Evolutionary conservation across 805 yeast genomes (phyloP).

Genomic region (Kluyveromyces dobzhanskii): DNA sequence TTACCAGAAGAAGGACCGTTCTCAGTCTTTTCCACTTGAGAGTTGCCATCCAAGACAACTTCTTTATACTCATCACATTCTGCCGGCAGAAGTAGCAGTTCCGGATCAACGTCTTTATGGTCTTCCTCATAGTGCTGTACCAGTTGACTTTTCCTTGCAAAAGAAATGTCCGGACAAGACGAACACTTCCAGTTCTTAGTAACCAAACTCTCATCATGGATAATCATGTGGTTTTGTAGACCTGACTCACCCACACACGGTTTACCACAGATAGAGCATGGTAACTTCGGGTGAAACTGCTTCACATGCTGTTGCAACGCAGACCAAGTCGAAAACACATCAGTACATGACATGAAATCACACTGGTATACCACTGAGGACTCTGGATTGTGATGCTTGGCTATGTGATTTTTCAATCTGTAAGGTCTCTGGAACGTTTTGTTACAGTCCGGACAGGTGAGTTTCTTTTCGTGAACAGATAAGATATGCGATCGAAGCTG

Average conservation of each 20-base stretch:
- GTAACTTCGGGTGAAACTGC: conserved; percentile 61
- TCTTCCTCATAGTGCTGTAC: conserved; percentile 49
- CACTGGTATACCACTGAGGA: conserved; percentile 40
- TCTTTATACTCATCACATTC: neutral
- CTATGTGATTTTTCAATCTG: conserved; percentile 56
- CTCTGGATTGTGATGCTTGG: conserved; percentile 51
- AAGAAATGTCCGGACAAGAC: conserved; percentile 40
- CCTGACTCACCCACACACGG: conserved; percentile 68
- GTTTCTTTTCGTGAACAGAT: conserved; percentile 46
- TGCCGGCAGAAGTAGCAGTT: neutral
- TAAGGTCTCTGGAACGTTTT: conserved; percentile 57
- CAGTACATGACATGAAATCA: conserved; percentile 51
- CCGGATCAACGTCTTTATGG: conserved; percentile 18
- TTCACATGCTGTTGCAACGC: conserved; percentile 64
- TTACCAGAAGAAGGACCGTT: neutral
- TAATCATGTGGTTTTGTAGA: conserved; percentile 60
- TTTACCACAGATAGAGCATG: conserved; percentile 58
- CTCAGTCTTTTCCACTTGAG: neutral
- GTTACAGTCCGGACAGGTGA: conserved; percentile 56
- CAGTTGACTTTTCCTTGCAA: conserved; percentile 49
- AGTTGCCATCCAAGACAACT: neutral
- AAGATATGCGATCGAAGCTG: conserved; percentile 65
- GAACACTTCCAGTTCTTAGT: conserved; percentile 63
- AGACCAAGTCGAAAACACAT: conserved; percentile 61
- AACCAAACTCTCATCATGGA: conserved; percentile 49